Conservation (phyloP, 768 basidiomycete species). For the Xerocomus brunneocitrinus region DNA sequence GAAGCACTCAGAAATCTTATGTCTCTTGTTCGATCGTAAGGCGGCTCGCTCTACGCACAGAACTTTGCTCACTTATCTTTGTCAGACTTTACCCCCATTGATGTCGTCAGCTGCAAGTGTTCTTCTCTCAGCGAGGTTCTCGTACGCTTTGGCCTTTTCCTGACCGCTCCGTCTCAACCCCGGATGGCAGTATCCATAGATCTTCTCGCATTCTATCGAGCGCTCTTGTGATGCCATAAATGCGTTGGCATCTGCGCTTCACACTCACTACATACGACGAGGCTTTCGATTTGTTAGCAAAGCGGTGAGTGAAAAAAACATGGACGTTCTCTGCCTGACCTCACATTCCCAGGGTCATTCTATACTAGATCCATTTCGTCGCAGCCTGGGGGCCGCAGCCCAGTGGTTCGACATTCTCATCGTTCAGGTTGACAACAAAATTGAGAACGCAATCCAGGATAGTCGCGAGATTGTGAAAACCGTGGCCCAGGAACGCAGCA, state of each 20-base stretch:
- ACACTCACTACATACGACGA: neutral
- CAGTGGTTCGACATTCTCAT: neutral
- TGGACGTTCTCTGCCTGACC: no score
- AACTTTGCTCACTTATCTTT: neutral
- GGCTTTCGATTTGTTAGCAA: neutral
- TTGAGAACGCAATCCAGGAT: neutral
- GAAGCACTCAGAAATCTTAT: neutral
- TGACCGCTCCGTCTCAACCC: neutral
- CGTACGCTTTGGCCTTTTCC: neutral
- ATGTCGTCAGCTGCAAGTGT: neutral
- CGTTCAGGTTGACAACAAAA: neutral
- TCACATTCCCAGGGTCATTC: no score
- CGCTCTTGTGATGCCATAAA: neutral
- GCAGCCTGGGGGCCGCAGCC: neutral
- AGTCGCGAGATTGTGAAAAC: no score
- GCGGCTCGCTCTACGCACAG: no score
- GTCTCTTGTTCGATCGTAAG: neutral
- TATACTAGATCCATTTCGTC: neutral
- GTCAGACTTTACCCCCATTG: neutral
- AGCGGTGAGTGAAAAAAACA: no score
- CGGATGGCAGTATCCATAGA: neutral
- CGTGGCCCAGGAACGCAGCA: no score
- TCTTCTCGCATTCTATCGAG: neutral
- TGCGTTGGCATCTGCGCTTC: neutral
- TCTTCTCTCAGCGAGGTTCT: neutral